Evolutionary conservation across 352 stramenopile genomes (phyloP).

Genomic region (Globisporangium acanthophoron): DNA sequence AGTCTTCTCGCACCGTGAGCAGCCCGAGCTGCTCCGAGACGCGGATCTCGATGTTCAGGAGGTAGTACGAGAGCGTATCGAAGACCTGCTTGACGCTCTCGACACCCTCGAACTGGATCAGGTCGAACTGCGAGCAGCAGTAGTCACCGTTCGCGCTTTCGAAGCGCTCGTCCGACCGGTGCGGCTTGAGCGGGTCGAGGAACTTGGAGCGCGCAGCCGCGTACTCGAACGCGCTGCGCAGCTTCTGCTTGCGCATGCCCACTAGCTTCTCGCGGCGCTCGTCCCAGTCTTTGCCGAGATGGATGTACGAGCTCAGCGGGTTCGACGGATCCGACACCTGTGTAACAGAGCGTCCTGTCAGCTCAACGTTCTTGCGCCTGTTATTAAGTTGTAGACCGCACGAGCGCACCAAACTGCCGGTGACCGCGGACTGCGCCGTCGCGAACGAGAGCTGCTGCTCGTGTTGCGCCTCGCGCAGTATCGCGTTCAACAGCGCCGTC

Average conservation of each 20-base stretch:
- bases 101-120: conserved; percentile 21
- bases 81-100: conserved; percentile 26
- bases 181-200: conserved; percentile 19
- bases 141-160: conserved; percentile 20
- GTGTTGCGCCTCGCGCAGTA: conserved; percentile 24
- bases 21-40: conserved; percentile 33
- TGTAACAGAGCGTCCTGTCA: neutral
- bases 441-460: conserved; percentile 26
- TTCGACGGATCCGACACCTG: conserved; percentile 1
- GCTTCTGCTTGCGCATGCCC: conserved; percentile 3
- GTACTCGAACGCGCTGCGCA: conserved; percentile 3
- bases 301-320: conserved; percentile 35
- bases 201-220: neutral
- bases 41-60: conserved; percentile 38
- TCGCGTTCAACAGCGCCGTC: neutral
- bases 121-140: conserved; percentile 34
- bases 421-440: conserved; percentile 24
- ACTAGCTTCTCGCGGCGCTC: conserved; percentile 3
- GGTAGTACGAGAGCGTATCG: conserved; percentile 24
- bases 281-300: conserved; percentile 23
- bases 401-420: conserved; percentile 17
- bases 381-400: neutral
- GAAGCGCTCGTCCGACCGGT: conserved; percentile 22
- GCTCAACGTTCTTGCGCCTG: neutral
- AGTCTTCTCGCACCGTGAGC: conserved; percentile 37